Evolutionary conservation across 2,329 filamentous ascomycete species (phyloP).

Genomic region (Fusarium avenaceum): DNA sequence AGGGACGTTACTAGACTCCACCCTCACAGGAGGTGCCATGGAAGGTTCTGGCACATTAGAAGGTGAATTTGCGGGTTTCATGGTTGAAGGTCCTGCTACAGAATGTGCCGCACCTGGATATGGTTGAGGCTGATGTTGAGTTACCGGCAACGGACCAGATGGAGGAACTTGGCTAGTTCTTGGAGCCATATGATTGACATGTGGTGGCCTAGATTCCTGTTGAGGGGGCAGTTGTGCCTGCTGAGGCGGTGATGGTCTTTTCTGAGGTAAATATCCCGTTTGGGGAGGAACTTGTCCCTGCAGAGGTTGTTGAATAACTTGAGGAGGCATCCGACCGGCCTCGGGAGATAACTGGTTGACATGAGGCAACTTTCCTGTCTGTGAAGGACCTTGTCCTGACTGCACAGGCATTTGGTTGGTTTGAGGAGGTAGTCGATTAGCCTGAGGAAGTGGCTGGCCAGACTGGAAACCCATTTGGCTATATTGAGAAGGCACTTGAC

Average conservation of each 20-base stretch:
- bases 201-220: not conserved
- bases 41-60: not conserved
- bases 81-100: not conserved
- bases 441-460: slow-evolving; percentile 6
- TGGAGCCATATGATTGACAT: not conserved
- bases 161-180: slow-evolving; percentile 1
- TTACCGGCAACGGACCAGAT: not conserved
- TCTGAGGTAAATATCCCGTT: not conserved
- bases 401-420: slow-evolving; percentile 3
- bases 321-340: not conserved
- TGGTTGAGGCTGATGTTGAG: not conserved
- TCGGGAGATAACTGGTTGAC: slow-evolving; percentile 5
- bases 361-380: slow-evolving; percentile 3
- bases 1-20: not conserved
- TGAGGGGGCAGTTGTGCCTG: slow-evolving; percentile 7
- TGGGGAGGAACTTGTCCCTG: slow-evolving; percentile 3
- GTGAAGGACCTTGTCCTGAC: not conserved
- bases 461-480: slow-evolving; percentile 3
- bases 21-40: not conserved
- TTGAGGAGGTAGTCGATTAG: slow-evolving; percentile 3
- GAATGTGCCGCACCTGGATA: not conserved
- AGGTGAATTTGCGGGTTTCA: not conserved
- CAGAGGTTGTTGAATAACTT: not conserved
- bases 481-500: slow-evolving; percentile 6
- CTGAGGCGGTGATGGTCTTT: slow-evolving; percentile 1